These are phyloP conservation scores for Starmerella sirachaensis DNA, from an alignment of 805 yeast species.

Conservation along the genomic window DNA sequence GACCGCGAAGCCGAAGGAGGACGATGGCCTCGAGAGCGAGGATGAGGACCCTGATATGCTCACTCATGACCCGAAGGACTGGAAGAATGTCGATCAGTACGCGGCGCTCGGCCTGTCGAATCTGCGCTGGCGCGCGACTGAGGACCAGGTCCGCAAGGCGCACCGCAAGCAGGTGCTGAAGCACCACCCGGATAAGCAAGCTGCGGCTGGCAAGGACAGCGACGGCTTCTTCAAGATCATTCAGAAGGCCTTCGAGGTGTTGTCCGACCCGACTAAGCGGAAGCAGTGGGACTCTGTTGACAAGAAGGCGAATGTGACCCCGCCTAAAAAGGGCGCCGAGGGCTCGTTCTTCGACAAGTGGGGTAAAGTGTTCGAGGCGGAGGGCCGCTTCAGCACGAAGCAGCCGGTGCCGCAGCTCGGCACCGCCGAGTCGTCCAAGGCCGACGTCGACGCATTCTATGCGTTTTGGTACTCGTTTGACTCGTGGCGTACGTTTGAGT, in stretches of 20 bases:
- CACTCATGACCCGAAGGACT: constrained; percentile 89
- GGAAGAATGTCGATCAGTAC: constrained; percentile 94
- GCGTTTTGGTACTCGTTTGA: constrained; percentile 87
- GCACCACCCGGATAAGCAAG: constrained; percentile 97
- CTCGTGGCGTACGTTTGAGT: constrained; percentile 97
- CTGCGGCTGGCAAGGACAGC: constrained; percentile 76
- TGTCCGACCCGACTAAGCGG: constrained; percentile 77
- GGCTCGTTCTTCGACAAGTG: constrained; percentile 86
- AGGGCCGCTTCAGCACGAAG: constrained; percentile 83
- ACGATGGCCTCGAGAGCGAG: constrained; percentile 34
- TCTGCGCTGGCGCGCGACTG: constrained; percentile 81
- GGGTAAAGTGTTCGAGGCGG: constrained; percentile 83
- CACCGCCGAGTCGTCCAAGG: constrained; percentile 50
- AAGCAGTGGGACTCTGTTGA: constrained; percentile 94
- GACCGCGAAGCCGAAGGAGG: constrained; percentile 45
- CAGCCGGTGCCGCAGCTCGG: constrained; percentile 85
- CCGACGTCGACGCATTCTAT: constrained; percentile 78
- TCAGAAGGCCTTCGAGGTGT: constrained; percentile 88
- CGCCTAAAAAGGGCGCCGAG: constrained; percentile 51
- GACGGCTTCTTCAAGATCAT: constrained; percentile 97
- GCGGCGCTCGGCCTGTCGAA: constrained; percentile 91
- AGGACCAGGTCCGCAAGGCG: constrained; percentile 87
- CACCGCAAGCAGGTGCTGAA: constrained; percentile 92
- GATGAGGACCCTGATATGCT: constrained; percentile 72
- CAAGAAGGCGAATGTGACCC: constrained; percentile 67